phyloP scores from a whole-genome alignment of 2,329 filamentous ascomycete genomes.

The Pseudogymnoascus sp. region DNA sequence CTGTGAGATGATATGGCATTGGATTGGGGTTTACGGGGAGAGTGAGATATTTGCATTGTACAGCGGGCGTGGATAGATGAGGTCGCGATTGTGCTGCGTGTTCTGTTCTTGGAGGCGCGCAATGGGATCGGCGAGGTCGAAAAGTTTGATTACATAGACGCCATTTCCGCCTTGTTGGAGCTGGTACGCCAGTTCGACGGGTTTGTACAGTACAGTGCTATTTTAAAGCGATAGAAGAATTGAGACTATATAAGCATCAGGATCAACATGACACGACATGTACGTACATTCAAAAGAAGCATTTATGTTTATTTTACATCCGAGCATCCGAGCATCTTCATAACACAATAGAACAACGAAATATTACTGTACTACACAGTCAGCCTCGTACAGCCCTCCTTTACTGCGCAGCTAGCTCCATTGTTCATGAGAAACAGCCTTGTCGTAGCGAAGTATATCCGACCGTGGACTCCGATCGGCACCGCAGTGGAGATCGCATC shows the following conservation, averaged over 20 bases:
- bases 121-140: neutral
- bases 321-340: neutral
- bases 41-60: neutral
- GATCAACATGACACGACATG: neutral
- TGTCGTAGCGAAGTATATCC: neutral
- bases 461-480: neutral
- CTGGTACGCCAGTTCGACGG: constrained; percentile 3
- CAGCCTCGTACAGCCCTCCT: neutral
- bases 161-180: neutral
- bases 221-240: neutral
- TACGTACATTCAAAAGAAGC: neutral
- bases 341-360: neutral
- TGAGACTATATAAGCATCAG: neutral
- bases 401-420: neutral
- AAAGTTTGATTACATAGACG: neutral
- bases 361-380: neutral
- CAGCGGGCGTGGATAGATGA: neutral
- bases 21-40: neutral
- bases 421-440: neutral
- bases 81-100: neutral
- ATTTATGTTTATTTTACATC: neutral
- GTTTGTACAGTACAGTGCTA: constrained; percentile 1
- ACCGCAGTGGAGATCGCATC: neutral
- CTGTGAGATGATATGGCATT: neutral
- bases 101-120: neutral